These are phyloP conservation scores for Beauveria pseudobassiana DNA, from an alignment of 2,329 filamentous ascomycete species.

Conservation along the genomic window DNA sequence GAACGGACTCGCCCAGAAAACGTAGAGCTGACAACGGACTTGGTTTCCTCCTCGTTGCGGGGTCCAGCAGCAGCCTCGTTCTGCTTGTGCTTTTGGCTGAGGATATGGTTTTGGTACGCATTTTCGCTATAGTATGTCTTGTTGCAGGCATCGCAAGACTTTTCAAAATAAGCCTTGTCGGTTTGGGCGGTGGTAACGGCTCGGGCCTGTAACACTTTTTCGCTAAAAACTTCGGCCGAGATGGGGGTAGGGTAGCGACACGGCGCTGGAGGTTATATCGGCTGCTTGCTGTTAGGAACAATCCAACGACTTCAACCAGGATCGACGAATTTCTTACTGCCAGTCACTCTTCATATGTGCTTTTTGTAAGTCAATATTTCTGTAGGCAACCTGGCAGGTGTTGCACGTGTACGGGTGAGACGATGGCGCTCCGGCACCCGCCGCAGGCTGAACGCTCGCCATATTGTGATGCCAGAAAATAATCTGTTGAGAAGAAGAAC, in stretches of 20 bases:
- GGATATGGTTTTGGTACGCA: conserved; percentile 86
- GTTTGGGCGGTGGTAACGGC: conserved; percentile 77
- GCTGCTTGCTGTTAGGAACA: conserved; percentile 34
- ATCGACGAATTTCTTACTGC: conserved; percentile 61
- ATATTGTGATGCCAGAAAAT: conserved; percentile 26
- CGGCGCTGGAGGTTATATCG: conserved; percentile 95
- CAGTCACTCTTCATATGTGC: conserved; percentile 97
- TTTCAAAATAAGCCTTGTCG: conserved; percentile 83
- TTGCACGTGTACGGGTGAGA: conserved; percentile 96
- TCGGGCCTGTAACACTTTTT: conserved; percentile 89
- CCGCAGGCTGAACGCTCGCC: conserved; percentile 33
- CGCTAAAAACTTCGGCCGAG: conserved; percentile 85
- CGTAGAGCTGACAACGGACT: conserved; percentile 81
- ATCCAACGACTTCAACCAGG: background rate
- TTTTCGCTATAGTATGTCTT: conserved; percentile 97
- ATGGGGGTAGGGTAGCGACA: conserved; percentile 83
- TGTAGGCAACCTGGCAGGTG: conserved; percentile 93
- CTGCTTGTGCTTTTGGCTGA: conserved; percentile 77
- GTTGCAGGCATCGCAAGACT: conserved; percentile 70
- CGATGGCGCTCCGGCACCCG: conserved; percentile 28
- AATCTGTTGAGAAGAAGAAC: background rate
- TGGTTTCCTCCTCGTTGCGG: conserved; percentile 57
- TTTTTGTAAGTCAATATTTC: conserved; percentile 86
- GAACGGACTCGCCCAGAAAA: conserved; percentile 80
- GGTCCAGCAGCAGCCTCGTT: conserved; percentile 42